These are phyloP conservation scores for Melastoma candidum DNA, from an alignment of 441 rosid species.

Conservation along the genomic window DNA sequence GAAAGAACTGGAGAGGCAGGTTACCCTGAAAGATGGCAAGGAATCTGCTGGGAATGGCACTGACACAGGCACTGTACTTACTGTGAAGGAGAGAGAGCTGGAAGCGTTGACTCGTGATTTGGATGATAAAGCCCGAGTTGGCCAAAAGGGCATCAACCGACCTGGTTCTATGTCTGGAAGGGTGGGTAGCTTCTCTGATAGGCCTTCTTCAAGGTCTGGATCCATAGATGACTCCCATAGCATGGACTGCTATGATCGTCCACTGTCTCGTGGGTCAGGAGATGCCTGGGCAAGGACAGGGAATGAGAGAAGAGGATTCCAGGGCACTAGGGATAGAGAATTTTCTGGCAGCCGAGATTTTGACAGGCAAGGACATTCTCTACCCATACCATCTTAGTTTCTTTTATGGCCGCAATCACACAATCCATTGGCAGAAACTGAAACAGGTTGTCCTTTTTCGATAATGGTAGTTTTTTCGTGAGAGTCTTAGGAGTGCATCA, in stretches of 20 bases:
- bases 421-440: no score
- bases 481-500: no score
- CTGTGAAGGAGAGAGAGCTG: conserved; percentile 53
- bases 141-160: conserved; percentile 57
- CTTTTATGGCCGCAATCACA: neutral
- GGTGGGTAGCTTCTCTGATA: conserved; percentile 39
- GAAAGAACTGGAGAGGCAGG: conserved; percentile 39
- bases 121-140: conserved; percentile 73
- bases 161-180: conserved; percentile 82
- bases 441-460: no score
- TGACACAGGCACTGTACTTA: conserved; percentile 28
- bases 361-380: conserved; percentile 40
- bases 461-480: no score
- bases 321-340: conserved; percentile 79
- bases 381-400: neutral
- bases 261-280: conserved; percentile 63
- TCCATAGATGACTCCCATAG: conserved; percentile 64
- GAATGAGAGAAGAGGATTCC: conserved; percentile 71
- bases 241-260: conserved; percentile 60
- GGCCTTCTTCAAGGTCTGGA: conserved; percentile 77
- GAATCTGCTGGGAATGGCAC: conserved; percentile 29
- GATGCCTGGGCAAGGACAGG: conserved; percentile 59
- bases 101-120: conserved; percentile 52
- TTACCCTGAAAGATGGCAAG: conserved; percentile 19
- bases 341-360: conserved; percentile 59